phyloP scores from a whole-genome alignment of 805 yeast genomes.

The Candida glaebosa region DNA sequence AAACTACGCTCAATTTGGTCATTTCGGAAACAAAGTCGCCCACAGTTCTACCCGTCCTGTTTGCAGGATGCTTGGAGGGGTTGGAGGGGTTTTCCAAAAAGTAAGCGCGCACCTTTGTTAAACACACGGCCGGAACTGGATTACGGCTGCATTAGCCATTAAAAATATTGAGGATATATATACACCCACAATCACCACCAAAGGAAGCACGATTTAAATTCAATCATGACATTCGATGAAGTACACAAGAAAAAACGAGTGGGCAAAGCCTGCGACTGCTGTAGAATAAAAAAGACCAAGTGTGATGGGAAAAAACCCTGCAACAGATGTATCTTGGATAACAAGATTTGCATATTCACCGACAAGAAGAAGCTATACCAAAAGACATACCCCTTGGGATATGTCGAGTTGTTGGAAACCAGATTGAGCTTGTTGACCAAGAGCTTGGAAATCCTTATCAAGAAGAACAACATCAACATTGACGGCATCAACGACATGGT shows the following conservation, averaged over 20 bases:
- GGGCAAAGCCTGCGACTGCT: slow-evolving; percentile 62
- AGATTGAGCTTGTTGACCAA: slow-evolving; percentile 50
- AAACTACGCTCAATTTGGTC: no score
- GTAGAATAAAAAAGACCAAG: slow-evolving; percentile 60
- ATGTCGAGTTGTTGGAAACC: slow-evolving; percentile 61
- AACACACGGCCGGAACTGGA: no score
- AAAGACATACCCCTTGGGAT: slow-evolving; percentile 55
- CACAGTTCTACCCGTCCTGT: no score
- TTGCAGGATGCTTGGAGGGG: no score
- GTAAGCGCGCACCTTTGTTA: no score
- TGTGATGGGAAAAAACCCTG: slow-evolving; percentile 65
- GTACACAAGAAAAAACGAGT: slow-evolving; percentile 47
- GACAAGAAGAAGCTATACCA: slow-evolving; percentile 54
- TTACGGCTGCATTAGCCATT: no score
- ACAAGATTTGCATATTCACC: slow-evolving; percentile 57
- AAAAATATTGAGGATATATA: no score
- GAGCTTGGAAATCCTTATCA: slow-evolving; percentile 42
- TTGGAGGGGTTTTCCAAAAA: no score
- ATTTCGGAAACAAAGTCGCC: no score
- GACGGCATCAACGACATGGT: slow-evolving; percentile 49
- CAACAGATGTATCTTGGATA: slow-evolving; percentile 50
- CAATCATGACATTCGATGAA: neutral
- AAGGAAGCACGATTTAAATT: neutral
- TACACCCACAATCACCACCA: neutral
- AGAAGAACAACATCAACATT: neutral